Conservation (phyloP, 2,329 filamentous ascomycete genomes). For the Magnaporthiopsis incrustans region DNA sequence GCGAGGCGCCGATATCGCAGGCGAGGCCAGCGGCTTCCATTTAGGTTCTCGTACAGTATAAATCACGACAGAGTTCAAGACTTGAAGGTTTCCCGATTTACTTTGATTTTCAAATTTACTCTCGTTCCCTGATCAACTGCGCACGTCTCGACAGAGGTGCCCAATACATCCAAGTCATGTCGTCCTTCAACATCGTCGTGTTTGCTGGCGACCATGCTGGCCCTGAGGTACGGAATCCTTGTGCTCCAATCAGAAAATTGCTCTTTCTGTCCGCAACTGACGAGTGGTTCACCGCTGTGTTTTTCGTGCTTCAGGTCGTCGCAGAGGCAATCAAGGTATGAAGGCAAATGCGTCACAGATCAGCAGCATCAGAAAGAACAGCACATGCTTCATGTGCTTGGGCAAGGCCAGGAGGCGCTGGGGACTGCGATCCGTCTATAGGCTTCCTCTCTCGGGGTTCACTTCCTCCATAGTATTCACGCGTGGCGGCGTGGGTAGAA, state of each 20-base stretch:
- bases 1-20: too few species aligned
- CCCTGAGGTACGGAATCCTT: slow-evolving; percentile 57
- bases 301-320: slow-evolving; percentile 52
- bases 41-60: too few species aligned
- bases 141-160: too few species aligned
- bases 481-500: too few species aligned
- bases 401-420: not conserved
- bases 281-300: slow-evolving; percentile 14
- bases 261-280: not conserved
- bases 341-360: not conserved
- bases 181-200: slow-evolving; percentile 69
- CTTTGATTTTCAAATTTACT: too few species aligned
- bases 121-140: too few species aligned
- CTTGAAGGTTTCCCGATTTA: too few species aligned
- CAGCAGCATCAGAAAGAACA: not conserved
- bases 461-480: not conserved
- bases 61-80: too few species aligned
- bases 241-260: not conserved
- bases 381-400: not conserved
- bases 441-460: not conserved
- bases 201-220: slow-evolving; percentile 80
- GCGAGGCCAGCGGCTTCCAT: too few species aligned
- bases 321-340: slow-evolving; percentile 77
- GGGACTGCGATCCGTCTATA: not conserved
- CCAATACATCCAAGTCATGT: slow-evolving; percentile 39